Percentiles rank a stretch among this genome's conserved stretches.
phyloP scores from a whole-genome alignment of 2,329 filamentous ascomycete species.

The Trichoderma aggressivum region DNA sequence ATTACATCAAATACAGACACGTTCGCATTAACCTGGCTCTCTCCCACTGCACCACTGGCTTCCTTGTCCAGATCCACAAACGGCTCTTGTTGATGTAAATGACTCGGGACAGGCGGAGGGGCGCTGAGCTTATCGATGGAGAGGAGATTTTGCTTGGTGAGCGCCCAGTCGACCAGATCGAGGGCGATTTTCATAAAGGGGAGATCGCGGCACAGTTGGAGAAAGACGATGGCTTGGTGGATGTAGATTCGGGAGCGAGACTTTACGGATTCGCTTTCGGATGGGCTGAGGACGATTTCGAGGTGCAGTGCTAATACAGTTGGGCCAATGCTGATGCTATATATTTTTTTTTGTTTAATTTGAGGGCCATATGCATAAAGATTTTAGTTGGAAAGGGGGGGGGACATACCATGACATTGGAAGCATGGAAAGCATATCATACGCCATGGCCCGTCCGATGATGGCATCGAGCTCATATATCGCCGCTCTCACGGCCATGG shows the following conservation, averaged over 20 bases:
- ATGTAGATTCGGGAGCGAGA: not conserved
- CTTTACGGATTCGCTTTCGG: not conserved
- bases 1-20: not conserved
- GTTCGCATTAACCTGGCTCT: not conserved
- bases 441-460: not conserved
- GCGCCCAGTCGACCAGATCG: not conserved
- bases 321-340: not conserved
- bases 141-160: not conserved
- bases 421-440: not conserved
- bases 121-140: not conserved
- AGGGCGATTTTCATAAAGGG: not conserved
- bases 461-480: not conserved
- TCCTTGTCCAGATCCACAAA: not conserved
- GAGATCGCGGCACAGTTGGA: not conserved
- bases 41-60: not conserved
- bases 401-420: not conserved
- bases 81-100: not conserved
- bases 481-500: not conserved
- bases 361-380: too few relatives aligned
- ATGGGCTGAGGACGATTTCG: not conserved
- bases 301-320: not conserved
- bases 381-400: too few relatives aligned
- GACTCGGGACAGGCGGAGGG: not conserved
- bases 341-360: not conserved
- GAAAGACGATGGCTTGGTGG: constrained; percentile 4